These are phyloP conservation scores for Clavispora santaluciae DNA, from an alignment of 805 yeast genomes.

Conservation along the genomic window DNA sequence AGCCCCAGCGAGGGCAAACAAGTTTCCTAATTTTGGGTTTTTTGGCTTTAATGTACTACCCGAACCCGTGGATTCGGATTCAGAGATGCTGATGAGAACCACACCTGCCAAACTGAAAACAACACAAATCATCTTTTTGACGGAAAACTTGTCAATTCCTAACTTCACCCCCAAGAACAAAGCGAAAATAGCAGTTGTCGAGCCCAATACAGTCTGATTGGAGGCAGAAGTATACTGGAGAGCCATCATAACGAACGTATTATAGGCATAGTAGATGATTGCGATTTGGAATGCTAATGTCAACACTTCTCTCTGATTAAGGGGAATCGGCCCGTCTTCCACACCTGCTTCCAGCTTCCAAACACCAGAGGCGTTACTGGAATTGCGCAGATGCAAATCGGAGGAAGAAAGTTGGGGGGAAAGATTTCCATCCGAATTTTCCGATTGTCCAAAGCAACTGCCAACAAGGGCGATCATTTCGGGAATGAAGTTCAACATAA, in stretches of 20 bases:
- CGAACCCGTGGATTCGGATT: constrained; percentile 15
- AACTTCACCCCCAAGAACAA: constrained; percentile 38
- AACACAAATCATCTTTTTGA: constrained; percentile 40
- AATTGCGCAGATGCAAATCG: neutral
- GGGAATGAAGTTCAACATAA: constrained; percentile 42
- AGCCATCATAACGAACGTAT: constrained; percentile 37
- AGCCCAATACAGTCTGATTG: constrained; percentile 46
- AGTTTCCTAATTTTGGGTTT: constrained; percentile 42
- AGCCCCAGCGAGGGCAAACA: constrained; percentile 43
- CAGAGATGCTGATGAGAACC: constrained; percentile 38
- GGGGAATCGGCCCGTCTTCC: constrained; percentile 10
- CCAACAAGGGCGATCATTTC: constrained; percentile 14
- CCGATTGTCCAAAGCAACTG: neutral
- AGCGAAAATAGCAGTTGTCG: constrained; percentile 49
- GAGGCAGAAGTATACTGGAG: constrained; percentile 49
- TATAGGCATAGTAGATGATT: constrained; percentile 38
- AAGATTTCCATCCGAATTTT: neutral
- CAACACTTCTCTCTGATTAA: constrained; percentile 27
- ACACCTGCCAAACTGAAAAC: constrained; percentile 45
- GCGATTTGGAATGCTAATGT: constrained; percentile 37
- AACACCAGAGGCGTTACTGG: constrained; percentile 4
- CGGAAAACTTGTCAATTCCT: constrained; percentile 39
- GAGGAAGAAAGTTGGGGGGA: constrained; percentile 1
- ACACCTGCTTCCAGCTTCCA: constrained; percentile 5
- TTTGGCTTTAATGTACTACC: constrained; percentile 23